Evolutionary conservation across 768 basidiomycete species (phyloP).

Genomic region (Amanita pseudoporphyria): DNA sequence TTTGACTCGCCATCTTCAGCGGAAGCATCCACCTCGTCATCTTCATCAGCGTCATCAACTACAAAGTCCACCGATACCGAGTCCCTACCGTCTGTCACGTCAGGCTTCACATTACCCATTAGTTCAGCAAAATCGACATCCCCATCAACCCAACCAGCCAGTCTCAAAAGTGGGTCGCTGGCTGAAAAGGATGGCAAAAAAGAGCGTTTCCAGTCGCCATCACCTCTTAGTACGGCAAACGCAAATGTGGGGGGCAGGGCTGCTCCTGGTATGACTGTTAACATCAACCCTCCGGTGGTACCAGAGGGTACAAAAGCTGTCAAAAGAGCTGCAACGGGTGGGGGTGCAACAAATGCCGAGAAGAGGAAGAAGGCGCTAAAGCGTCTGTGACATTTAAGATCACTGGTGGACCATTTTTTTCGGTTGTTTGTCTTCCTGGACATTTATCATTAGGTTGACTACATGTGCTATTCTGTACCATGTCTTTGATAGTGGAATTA

Average conservation of each 20-base stretch:
- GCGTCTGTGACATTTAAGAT: constrained; percentile 37
- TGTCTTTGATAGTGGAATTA: background rate
- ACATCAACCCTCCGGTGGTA: constrained; percentile 22
- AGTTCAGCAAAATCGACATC: constrained; percentile 30
- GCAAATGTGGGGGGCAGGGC: constrained; percentile 47
- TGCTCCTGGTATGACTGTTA: constrained; percentile 23
- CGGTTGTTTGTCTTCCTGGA: background rate
- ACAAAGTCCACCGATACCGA: constrained; percentile 12
- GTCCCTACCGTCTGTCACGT: constrained; percentile 16
- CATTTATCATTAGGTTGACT: background rate
- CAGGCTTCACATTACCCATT: constrained; percentile 30
- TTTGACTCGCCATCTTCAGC: constrained; percentile 41
- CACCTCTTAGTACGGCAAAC: constrained; percentile 63
- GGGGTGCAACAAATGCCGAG: constrained; percentile 46
- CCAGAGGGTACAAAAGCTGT: constrained; percentile 47
- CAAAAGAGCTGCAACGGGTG: constrained; percentile 55
- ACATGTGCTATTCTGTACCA: constrained; percentile 1
- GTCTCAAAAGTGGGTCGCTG: constrained; percentile 12
- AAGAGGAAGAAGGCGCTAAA: constrained; percentile 88
- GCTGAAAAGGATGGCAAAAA: constrained; percentile 36
- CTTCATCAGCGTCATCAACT: constrained; percentile 15
- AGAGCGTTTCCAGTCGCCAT: constrained; percentile 58
- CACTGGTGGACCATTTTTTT: background rate
- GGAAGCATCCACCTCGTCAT: constrained; percentile 12
- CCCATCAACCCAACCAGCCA: background rate